Percentiles rank a stretch among this genome's conserved stretches.
Evolutionary conservation across 106 monocot genomes (phyloP).

Genomic region (Platanthera zijinensis): DNA sequence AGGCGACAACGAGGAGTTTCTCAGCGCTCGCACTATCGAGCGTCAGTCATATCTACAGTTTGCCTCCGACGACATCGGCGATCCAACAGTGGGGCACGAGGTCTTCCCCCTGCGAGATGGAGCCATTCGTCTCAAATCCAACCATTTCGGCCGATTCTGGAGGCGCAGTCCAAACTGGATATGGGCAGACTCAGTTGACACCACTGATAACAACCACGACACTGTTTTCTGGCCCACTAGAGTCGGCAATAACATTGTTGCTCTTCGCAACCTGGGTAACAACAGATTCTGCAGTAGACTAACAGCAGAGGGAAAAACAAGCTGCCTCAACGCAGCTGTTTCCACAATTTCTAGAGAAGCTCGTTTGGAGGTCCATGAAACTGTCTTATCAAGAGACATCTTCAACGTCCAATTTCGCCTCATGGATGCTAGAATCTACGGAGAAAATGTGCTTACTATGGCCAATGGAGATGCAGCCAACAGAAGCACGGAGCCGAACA

Average conservation of each 20-base stretch:
- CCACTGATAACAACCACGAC: background rate
- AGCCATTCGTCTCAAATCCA: background rate
- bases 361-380: background rate
- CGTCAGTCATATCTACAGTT: background rate
- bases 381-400: background rate
- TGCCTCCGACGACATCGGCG: background rate
- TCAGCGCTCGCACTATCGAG: background rate
- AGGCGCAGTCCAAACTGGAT: background rate
- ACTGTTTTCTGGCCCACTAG: background rate
- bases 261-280: background rate
- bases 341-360: background rate
- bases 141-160: background rate
- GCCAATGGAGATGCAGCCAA: background rate
- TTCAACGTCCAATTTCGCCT: background rate
- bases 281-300: background rate
- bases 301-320: background rate
- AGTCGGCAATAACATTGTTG: background rate
- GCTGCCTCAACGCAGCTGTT: background rate
- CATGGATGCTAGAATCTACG: background rate
- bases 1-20: background rate
- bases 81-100: background rate
- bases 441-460: background rate
- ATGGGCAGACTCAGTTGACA: background rate
- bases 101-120: background rate
- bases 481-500: background rate